phyloP scores from a whole-genome alignment of 2,329 filamentous ascomycete genomes.

The Sporothrix phasma region DNA sequence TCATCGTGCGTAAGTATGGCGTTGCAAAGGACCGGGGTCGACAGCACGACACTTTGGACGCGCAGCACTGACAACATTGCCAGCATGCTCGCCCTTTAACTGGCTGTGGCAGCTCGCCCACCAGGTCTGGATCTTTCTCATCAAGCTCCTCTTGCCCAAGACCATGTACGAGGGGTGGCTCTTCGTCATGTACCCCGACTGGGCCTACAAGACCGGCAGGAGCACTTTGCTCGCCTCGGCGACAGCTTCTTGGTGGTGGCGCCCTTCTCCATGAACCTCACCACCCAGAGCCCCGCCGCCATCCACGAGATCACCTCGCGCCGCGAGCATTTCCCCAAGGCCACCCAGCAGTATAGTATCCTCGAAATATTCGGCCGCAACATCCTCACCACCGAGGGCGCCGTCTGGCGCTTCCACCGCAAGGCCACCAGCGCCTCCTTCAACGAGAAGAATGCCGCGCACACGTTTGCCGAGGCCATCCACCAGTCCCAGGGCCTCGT shows the following conservation, averaged over 20 bases:
- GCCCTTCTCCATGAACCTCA: slow-evolving; percentile 42
- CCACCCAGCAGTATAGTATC: slow-evolving; percentile 46
- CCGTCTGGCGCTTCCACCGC: slow-evolving; percentile 60
- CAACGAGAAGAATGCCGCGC: slow-evolving; percentile 62
- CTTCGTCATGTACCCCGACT: slow-evolving; percentile 48
- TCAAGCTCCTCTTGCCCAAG: slow-evolving; percentile 46
- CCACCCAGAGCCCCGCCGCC: slow-evolving; percentile 53
- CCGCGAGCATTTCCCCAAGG: slow-evolving; percentile 63
- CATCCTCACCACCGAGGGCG: slow-evolving; percentile 59
- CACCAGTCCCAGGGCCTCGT: slow-evolving; percentile 55
- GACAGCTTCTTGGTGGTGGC: slow-evolving; percentile 58
- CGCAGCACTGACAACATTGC: neutral
- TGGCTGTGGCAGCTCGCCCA: slow-evolving; percentile 46
- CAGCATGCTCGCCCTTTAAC: slow-evolving; percentile 42
- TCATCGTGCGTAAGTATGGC: slow-evolving; percentile 40
- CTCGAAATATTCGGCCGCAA: slow-evolving; percentile 62
- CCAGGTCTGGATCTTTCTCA: slow-evolving; percentile 43
- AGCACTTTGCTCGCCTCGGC: slow-evolving; percentile 43
- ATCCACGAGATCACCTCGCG: slow-evolving; percentile 56
- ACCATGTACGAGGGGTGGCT: slow-evolving; percentile 49
- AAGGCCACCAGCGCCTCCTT: slow-evolving; percentile 63
- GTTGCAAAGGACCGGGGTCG: neutral
- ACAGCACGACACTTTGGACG: neutral
- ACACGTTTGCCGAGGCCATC: slow-evolving; percentile 53
- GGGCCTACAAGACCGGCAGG: slow-evolving; percentile 47